phyloP scores from a whole-genome alignment of 805 yeast species.

The Ogataea wickerhamii region DNA sequence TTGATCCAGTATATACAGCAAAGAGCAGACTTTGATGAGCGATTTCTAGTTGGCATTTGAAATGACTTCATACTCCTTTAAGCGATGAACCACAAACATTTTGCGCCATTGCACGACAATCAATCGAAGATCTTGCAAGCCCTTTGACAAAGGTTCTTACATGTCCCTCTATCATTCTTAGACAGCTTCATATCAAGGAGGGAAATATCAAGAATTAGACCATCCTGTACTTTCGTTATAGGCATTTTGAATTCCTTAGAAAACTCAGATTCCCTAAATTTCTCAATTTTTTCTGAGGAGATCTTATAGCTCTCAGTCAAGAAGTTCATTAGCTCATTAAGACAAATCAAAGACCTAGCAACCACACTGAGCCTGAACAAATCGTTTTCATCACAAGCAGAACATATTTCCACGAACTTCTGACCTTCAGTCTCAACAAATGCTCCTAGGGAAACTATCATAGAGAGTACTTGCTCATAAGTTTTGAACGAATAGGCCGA shows the following conservation, averaged over 20 bases:
- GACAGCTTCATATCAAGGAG: constrained; percentile 9
- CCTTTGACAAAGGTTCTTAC: constrained; percentile 2
- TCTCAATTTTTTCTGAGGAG: constrained; percentile 17
- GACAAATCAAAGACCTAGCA: constrained; percentile 17
- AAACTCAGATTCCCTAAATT: constrained; percentile 18
- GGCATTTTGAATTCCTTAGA: constrained; percentile 18
- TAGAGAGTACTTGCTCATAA: constrained; percentile 48
- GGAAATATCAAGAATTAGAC: constrained; percentile 5
- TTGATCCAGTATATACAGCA: constrained; percentile 64
- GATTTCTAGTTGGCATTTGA: constrained; percentile 33
- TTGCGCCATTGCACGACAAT: too few species aligned
- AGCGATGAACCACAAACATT: neutral
- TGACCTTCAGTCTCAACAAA: constrained; percentile 40
- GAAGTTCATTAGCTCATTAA: constrained; percentile 13
- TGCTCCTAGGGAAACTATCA: constrained; percentile 44
- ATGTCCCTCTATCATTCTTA: neutral
- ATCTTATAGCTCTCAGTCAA: constrained; percentile 20
- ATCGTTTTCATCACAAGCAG: constrained; percentile 8
- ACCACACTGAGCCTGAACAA: constrained; percentile 8
- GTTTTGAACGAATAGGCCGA: constrained; percentile 36
- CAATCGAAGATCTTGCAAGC: constrained; percentile 3
- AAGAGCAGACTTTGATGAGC: constrained; percentile 64
- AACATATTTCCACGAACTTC: constrained; percentile 29
- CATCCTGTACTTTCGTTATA: constrained; percentile 11
- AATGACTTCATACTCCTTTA: neutral